A percentile compares a stretch with the other conserved stretches of the same genome.
These are phyloP conservation scores for Teunomyces cretensis DNA, from an alignment of 805 yeast genomes.

Conservation along the genomic window DNA sequence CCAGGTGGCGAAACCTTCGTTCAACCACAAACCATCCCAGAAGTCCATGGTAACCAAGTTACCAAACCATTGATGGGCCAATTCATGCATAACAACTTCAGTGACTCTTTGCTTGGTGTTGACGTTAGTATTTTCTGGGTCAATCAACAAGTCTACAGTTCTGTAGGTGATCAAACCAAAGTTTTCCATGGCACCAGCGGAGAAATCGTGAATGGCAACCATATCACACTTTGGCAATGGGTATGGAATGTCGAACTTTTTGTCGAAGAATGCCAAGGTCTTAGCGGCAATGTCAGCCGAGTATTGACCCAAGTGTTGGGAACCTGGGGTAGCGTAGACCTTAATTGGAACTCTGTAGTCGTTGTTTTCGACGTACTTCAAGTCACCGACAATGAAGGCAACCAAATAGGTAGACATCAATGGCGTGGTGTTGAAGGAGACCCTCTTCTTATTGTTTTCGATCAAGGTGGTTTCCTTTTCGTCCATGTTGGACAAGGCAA, in stretches of 20 bases:
- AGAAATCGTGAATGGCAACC: constrained; percentile 80
- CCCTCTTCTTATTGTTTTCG: constrained; percentile 50
- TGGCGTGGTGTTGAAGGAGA: constrained; percentile 72
- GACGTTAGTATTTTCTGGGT: constrained; percentile 66
- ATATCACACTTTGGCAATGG: constrained; percentile 80
- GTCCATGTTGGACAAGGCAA: constrained; percentile 72
- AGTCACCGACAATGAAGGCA: constrained; percentile 81
- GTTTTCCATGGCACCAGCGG: constrained; percentile 91
- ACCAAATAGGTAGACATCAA: constrained; percentile 82
- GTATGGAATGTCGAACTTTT: constrained; percentile 71
- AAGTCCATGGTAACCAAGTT: constrained; percentile 88
- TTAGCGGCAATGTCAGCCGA: constrained; percentile 75
- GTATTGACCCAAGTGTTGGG: constrained; percentile 66
- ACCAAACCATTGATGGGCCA: constrained; percentile 93
- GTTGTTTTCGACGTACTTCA: constrained; percentile 66
- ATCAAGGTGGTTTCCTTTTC: constrained; percentile 46
- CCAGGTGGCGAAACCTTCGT: constrained; percentile 90
- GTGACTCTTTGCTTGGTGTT: constrained; percentile 72
- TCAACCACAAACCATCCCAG: constrained; percentile 90
- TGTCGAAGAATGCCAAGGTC: constrained; percentile 70
- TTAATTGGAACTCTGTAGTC: constrained; percentile 73
- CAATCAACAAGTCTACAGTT: constrained; percentile 70
- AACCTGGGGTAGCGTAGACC: constrained; percentile 79
- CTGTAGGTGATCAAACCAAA: constrained; percentile 80
- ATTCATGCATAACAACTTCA: constrained; percentile 84